Conservation (phyloP, 768 basidiomycete genomes). For the Mycena galericulata region DNA sequence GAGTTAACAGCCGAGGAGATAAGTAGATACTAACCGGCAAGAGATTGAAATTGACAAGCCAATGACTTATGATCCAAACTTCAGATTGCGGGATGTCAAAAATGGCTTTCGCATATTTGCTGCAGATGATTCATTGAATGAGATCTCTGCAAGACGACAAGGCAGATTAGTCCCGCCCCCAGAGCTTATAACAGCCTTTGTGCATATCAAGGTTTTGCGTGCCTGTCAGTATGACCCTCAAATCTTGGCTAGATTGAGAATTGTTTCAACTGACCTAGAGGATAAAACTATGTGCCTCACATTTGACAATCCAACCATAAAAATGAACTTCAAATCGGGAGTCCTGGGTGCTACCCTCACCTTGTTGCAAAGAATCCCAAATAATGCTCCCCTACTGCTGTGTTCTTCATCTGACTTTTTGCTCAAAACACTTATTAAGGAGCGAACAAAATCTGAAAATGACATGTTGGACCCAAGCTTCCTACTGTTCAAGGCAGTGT, state of each 20-base stretch:
- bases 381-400: not conserved
- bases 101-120: conserved; percentile 3
- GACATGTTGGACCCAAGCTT: too few species aligned
- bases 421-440: too few species aligned
- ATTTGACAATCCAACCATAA: conserved; percentile 2
- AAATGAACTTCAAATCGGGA: conserved; percentile 1
- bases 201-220: not conserved
- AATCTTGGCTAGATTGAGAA: not conserved
- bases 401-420: not conserved
- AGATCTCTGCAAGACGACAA: not conserved
- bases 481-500: too few species aligned
- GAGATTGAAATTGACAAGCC: conserved; percentile 2
- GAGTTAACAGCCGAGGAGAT: not conserved
- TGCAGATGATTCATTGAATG: not conserved
- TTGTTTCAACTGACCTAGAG: not conserved
- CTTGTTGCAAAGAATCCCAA: not conserved
- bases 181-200: not conserved
- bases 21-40: not conserved
- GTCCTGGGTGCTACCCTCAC: not conserved
- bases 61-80: conserved; percentile 8
- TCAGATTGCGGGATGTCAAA: not conserved
- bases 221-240: conserved; percentile 2
- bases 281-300: not conserved
- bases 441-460: too few species aligned
- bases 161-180: not conserved